Evolutionary conservation across 2,329 filamentous ascomycete species (phyloP).

Genomic region (Tolypocladium album): DNA sequence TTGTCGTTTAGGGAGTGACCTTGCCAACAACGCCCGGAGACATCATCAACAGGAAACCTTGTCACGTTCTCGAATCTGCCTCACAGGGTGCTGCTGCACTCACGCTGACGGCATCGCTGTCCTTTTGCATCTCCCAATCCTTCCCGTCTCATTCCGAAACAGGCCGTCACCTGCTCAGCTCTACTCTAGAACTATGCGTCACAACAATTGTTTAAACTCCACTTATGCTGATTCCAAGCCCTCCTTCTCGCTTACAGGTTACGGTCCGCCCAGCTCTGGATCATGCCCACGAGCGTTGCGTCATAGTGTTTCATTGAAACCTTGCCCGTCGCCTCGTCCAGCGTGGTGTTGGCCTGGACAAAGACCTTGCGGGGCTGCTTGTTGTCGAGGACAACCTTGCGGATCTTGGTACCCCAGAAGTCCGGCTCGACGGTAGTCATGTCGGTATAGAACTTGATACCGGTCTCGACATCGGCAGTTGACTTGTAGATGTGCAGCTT

Average conservation of each 20-base stretch:
- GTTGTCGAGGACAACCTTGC: constrained; percentile 63
- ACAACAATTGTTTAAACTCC: not conserved
- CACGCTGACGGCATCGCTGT: not conserved
- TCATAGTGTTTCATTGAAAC: constrained; percentile 81
- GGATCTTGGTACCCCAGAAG: constrained; percentile 74
- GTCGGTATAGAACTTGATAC: constrained; percentile 68
- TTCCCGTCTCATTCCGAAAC: not conserved
- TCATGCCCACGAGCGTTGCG: constrained; percentile 66
- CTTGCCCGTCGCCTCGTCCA: constrained; percentile 57
- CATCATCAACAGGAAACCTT: too few species aligned
- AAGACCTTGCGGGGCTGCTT: constrained; percentile 85
- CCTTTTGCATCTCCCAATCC: not conserved
- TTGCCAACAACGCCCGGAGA: too few species aligned
- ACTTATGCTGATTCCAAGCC: not conserved
- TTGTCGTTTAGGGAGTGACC: not conserved
- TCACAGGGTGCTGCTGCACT: not conserved
- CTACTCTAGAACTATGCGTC: not conserved
- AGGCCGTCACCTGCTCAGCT: not conserved
- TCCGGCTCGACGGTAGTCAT: constrained; percentile 74
- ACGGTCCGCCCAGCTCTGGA: constrained; percentile 69
- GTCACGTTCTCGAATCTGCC: too few species aligned
- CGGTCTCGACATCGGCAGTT: constrained; percentile 71
- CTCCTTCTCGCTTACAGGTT: constrained; percentile 24
- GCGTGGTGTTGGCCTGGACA: constrained; percentile 81
- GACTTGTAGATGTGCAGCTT: constrained; percentile 89